Conservation (phyloP, 345 rosid species). For the Adansonia digitata region DNA sequence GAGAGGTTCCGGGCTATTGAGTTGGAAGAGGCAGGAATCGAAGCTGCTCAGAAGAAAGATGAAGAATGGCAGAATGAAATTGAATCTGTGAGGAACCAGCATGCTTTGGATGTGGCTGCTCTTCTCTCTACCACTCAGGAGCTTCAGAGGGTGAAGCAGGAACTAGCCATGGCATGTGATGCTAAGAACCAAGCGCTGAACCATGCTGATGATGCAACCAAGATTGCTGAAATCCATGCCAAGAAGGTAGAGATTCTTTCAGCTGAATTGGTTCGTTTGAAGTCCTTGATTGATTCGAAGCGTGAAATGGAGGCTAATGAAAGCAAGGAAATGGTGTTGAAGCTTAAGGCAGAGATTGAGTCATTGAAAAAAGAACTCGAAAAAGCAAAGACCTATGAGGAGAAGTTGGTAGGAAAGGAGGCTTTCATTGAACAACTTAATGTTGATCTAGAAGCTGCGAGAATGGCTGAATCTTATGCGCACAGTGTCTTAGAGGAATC, state of each 20-base stretch:
- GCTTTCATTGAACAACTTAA: slow-evolving; percentile 65
- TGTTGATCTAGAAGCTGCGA: slow-evolving; percentile 75
- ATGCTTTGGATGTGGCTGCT: slow-evolving; percentile 73
- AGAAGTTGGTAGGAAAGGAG: slow-evolving; percentile 55
- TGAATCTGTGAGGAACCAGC: slow-evolving; percentile 68
- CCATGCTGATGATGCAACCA: slow-evolving; percentile 92
- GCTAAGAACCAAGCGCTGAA: slow-evolving; percentile 81
- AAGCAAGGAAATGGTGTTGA: slow-evolving; percentile 39
- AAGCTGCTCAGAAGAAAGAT: slow-evolving; percentile 74
- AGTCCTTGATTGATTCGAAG: slow-evolving; percentile 71
- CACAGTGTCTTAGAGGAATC: slow-evolving; percentile 66
- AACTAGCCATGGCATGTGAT: slow-evolving; percentile 58
- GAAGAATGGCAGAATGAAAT: slow-evolving; percentile 81
- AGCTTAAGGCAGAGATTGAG: slow-evolving; percentile 52
- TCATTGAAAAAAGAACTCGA: slow-evolving; percentile 59
- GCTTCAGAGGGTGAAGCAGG: slow-evolving; percentile 65
- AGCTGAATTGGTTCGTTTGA: slow-evolving; percentile 59
- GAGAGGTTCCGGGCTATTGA: slow-evolving; percentile 91
- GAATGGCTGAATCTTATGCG: slow-evolving; percentile 83
- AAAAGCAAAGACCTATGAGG: slow-evolving; percentile 43
- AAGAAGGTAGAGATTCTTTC: slow-evolving; percentile 80
- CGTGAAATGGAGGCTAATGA: slow-evolving; percentile 45
- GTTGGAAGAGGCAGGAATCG: slow-evolving; percentile 85
- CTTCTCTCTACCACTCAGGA: slow-evolving; percentile 70
- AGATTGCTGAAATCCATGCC: slow-evolving; percentile 71